Evolutionary conservation across 73 alveolate species (phyloP).

Genomic region (Uronychia setigera): DNA sequence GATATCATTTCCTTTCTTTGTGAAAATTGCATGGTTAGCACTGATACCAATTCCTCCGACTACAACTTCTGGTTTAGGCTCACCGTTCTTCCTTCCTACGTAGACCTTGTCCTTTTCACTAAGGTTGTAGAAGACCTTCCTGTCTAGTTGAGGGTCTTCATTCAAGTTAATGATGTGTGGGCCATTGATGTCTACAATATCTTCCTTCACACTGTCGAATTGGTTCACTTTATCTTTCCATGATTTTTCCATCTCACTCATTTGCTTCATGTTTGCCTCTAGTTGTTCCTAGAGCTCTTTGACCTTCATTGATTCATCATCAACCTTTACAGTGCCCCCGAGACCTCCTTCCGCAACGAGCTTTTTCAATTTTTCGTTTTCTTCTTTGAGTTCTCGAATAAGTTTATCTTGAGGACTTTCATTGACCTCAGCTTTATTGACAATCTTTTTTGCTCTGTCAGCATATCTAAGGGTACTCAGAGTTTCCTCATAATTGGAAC

Average conservation of each 20-base stretch:
- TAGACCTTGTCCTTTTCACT: conserved; percentile 32
- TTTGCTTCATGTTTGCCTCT: conserved; percentile 14
- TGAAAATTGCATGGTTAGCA: conserved; percentile 76
- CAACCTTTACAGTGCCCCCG: conserved; percentile 59
- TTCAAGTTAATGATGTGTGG: conserved; percentile 91
- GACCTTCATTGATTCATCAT: conserved; percentile 52
- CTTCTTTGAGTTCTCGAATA: conserved; percentile 93
- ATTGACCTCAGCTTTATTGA: conserved; percentile 81
- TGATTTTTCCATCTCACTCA: conserved; percentile 65
- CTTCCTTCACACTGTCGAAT: conserved; percentile 66
- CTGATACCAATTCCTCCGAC: conserved; percentile 82
- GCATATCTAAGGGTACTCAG: conserved; percentile 98
- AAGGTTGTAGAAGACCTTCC: conserved; percentile 53
- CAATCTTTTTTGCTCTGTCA: conserved; percentile 95
- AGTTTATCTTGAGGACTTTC: conserved; percentile 88
- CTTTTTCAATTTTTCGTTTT: conserved; percentile 89
- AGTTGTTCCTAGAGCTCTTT: conserved; percentile 62
- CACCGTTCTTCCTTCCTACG: conserved; percentile 74
- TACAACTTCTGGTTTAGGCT: conserved; percentile 61
- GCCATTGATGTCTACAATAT: conserved; percentile 49
- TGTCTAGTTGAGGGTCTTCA: conserved; percentile 89
- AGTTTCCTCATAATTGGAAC: conserved; percentile 98
- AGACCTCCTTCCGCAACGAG: conserved; percentile 52
- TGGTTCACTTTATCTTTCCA: conserved; percentile 73
- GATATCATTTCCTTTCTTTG: conserved; percentile 53